Percentiles rank a stretch among this genome's conserved stretches.
Evolutionary conservation across 2,329 filamentous ascomycete species (phyloP).

Genomic region (Ascochyta viciae-villosae): DNA sequence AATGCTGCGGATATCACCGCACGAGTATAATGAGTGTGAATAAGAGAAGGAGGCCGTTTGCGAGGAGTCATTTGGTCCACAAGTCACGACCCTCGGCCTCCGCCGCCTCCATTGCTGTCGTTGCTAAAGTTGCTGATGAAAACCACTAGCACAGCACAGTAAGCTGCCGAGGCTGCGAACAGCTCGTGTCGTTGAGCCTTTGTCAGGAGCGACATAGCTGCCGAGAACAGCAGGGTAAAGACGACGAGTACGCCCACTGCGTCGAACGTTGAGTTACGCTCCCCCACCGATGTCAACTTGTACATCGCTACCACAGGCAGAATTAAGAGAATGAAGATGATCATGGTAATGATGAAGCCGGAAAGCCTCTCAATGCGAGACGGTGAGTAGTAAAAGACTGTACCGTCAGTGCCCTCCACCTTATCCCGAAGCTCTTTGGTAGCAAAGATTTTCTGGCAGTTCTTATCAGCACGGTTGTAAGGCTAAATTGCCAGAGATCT

Average conservation of each 20-base stretch:
- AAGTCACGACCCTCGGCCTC: background rate
- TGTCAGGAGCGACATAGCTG: slow-evolving; percentile 44
- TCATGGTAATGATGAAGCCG: slow-evolving; percentile 44
- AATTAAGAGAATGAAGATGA: slow-evolving; percentile 49
- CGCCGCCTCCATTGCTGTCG: background rate
- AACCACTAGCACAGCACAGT: slow-evolving; percentile 48
- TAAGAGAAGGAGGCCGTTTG: too few species aligned
- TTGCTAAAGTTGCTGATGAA: slow-evolving; percentile 48
- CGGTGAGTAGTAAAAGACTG: slow-evolving; percentile 37
- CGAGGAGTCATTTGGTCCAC: too few species aligned
- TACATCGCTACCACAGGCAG: slow-evolving; percentile 49
- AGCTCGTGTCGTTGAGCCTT: slow-evolving; percentile 46
- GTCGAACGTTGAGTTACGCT: slow-evolving; percentile 42
- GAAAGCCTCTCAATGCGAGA: slow-evolving; percentile 44
- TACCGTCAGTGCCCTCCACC: too few species aligned
- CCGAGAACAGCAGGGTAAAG: slow-evolving; percentile 47
- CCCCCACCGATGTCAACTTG: slow-evolving; percentile 35
- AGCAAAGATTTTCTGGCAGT: slow-evolving; percentile 38
- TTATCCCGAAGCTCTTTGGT: slow-evolving; percentile 36
- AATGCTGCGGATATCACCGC: too few species aligned
- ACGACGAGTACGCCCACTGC: slow-evolving; percentile 51
- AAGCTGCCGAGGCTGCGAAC: slow-evolving; percentile 46
- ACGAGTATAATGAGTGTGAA: too few species aligned
- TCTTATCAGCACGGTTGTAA: too few species aligned
- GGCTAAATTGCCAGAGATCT: too few species aligned